These are phyloP conservation scores for Leptodermis oblonga DNA, from an alignment of 257 asterid genomes.

Conservation along the genomic window DNA sequence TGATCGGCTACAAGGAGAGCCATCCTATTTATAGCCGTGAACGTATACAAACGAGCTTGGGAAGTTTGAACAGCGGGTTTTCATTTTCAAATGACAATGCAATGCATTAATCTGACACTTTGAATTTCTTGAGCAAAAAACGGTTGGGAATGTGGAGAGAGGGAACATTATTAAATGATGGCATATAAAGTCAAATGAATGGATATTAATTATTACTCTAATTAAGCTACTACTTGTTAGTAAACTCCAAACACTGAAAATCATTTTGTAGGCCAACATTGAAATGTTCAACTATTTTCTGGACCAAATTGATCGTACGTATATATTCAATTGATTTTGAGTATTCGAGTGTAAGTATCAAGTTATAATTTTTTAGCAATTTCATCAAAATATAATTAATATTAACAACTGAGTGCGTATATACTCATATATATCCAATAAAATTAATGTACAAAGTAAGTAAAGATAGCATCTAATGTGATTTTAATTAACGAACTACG, in stretches of 20 bases:
- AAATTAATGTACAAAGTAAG: too few relatives aligned
- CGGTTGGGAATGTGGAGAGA: constrained; percentile 31
- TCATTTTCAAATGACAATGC: neutral
- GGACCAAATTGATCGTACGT: neutral
- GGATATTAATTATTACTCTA: too few relatives aligned
- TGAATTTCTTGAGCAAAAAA: constrained; percentile 16
- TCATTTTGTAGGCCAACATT: neutral
- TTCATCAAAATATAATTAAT: too few relatives aligned
- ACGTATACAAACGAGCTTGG: constrained; percentile 4
- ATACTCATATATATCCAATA: too few relatives aligned
- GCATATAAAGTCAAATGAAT: constrained; percentile 9
- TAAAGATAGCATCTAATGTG: too few relatives aligned
- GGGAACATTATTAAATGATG: constrained; percentile 13
- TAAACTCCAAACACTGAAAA: neutral
- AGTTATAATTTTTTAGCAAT: too few relatives aligned
- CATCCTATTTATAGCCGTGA: constrained; percentile 14
- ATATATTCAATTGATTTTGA: too few relatives aligned
- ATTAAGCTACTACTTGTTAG: neutral
- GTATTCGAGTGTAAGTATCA: too few relatives aligned
- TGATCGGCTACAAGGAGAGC: neutral
- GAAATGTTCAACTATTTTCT: neutral
- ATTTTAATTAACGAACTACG: too few relatives aligned
- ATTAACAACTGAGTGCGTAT: too few relatives aligned
- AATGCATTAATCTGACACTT: constrained; percentile 14
- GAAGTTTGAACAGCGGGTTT: neutral